A percentile compares a stretch with the other conserved stretches of the same genome.
Conservation (phyloP, 2,329 filamentous ascomycete genomes). For the Alternaria gaisen region DNA sequence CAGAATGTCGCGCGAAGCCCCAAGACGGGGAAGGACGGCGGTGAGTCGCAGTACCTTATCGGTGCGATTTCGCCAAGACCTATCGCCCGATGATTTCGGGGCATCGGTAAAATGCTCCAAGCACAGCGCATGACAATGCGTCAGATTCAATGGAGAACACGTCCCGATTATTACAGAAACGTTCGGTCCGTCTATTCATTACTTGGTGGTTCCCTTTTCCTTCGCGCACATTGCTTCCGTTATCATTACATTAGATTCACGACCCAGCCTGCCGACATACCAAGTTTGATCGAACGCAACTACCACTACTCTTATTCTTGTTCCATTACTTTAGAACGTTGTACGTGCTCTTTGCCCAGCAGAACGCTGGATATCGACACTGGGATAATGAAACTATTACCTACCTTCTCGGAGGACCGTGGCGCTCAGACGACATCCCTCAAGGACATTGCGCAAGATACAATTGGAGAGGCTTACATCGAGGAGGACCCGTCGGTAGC, state of each 20-base stretch:
- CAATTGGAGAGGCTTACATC: slow-evolving; percentile 33
- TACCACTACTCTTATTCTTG: background rate
- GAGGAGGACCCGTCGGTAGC: slow-evolving; percentile 42
- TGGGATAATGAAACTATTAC: slow-evolving; percentile 22
- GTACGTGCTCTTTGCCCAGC: background rate
- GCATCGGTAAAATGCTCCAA: slow-evolving; percentile 17
- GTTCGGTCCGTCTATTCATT: background rate
- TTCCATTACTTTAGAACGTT: background rate
- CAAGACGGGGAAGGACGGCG: slow-evolving; percentile 3
- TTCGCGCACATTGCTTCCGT: background rate
- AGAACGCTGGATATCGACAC: background rate
- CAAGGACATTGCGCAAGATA: slow-evolving; percentile 29
- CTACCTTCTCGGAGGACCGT: slow-evolving; percentile 22
- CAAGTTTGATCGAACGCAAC: background rate
- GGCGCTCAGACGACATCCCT: slow-evolving; percentile 24
- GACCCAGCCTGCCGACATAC: background rate
- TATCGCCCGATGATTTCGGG: slow-evolving; percentile 29
- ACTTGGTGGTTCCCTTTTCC: slow-evolving; percentile 4
- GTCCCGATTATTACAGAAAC: background rate
- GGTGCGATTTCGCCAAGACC: slow-evolving; percentile 20
- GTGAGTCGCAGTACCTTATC: slow-evolving; percentile 9
- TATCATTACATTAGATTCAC: background rate
- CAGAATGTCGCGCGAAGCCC: too few relatives aligned
- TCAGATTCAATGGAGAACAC: slow-evolving; percentile 12
- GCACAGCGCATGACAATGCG: slow-evolving; percentile 19